These are phyloP conservation scores for Lumnitzera littorea DNA, from an alignment of 345 rosid genomes.

Conservation along the genomic window DNA sequence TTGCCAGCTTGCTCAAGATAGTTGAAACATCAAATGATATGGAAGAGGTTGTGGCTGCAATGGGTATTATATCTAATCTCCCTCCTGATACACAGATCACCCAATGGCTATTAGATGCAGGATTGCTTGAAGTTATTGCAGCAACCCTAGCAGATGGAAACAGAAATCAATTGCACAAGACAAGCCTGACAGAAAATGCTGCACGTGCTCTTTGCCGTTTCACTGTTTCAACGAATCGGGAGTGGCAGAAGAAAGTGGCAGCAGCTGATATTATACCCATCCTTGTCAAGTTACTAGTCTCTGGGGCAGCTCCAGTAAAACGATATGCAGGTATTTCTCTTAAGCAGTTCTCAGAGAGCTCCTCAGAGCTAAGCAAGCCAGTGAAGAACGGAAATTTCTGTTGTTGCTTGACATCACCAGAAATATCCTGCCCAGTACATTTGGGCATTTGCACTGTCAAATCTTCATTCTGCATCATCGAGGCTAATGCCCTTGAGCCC, in stretches of 20 bases:
- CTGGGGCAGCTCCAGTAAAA: conserved; percentile 40
- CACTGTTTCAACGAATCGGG: conserved; percentile 32
- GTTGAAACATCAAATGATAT: conserved; percentile 28
- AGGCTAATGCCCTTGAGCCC: conserved; percentile 48
- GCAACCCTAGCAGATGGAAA: conserved; percentile 13
- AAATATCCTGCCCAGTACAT: conserved; percentile 36
- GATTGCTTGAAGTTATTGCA: conserved; percentile 26
- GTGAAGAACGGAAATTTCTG: conserved; percentile 30
- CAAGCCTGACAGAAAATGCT: conserved; percentile 37
- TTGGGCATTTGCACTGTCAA: conserved; percentile 48
- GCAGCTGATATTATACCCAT: conserved; percentile 40
- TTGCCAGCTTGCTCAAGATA: conserved; percentile 39
- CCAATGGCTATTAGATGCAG: conserved; percentile 47
- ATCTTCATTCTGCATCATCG: conserved; percentile 63
- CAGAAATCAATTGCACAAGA: conserved; percentile 23
- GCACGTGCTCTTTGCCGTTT: conserved; percentile 48
- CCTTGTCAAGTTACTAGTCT: conserved; percentile 39
- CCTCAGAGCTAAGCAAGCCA: conserved; percentile 27
- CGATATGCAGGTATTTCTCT: conserved; percentile 41
- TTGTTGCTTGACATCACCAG: conserved; percentile 43
- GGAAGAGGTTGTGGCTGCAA: conserved; percentile 42
- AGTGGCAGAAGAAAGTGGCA: conserved; percentile 49
- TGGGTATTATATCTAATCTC: conserved; percentile 47
- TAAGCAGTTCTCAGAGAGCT: conserved; percentile 39
- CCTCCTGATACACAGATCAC: conserved; percentile 41